phyloP scores from a whole-genome alignment of 805 yeast genomes.

The Wickerhamiella occidentalis region DNA sequence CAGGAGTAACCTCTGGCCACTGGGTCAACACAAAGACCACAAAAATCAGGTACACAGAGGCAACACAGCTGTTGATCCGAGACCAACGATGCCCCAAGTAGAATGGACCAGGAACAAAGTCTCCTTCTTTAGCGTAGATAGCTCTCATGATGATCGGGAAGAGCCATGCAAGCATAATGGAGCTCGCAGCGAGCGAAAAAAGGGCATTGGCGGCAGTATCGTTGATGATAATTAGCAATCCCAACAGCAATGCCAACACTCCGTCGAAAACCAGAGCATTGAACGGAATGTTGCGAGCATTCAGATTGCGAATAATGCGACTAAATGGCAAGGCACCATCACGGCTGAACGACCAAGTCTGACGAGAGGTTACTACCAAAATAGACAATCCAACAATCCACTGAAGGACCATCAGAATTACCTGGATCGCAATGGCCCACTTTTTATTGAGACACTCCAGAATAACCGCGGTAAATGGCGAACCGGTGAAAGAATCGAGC shows the following conservation, averaged over 20 bases:
- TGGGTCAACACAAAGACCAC: constrained; percentile 53
- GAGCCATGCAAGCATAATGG: constrained; percentile 53
- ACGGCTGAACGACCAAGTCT: constrained; percentile 64
- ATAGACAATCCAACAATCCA: constrained; percentile 57
- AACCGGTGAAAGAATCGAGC: constrained; percentile 38
- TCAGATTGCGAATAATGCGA: constrained; percentile 41
- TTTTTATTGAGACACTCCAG: constrained; percentile 48
- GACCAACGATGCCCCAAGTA: constrained; percentile 43
- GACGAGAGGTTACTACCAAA: constrained; percentile 54
- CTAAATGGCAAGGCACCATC: constrained; percentile 64
- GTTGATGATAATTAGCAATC: constrained; percentile 47
- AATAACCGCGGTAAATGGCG: constrained; percentile 54
- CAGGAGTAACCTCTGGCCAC: constrained; percentile 29
- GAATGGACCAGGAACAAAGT: constrained; percentile 54
- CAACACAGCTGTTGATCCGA: constrained; percentile 34
- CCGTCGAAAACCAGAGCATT: constrained; percentile 50
- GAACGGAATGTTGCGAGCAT: constrained; percentile 49
- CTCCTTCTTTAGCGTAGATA: constrained; percentile 31
- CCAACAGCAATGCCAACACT: constrained; percentile 38
- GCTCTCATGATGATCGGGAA: constrained; percentile 45
- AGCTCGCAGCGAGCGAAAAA: constrained; percentile 50
- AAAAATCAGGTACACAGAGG: constrained; percentile 39
- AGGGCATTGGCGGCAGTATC: constrained; percentile 54
- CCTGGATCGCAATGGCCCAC: constrained; percentile 56
- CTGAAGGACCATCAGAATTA: constrained; percentile 46